A percentile compares a stretch with the other conserved stretches of the same genome.
phyloP scores from a whole-genome alignment of 768 basidiomycete species.

The Lanmaoa rubissima region DNA sequence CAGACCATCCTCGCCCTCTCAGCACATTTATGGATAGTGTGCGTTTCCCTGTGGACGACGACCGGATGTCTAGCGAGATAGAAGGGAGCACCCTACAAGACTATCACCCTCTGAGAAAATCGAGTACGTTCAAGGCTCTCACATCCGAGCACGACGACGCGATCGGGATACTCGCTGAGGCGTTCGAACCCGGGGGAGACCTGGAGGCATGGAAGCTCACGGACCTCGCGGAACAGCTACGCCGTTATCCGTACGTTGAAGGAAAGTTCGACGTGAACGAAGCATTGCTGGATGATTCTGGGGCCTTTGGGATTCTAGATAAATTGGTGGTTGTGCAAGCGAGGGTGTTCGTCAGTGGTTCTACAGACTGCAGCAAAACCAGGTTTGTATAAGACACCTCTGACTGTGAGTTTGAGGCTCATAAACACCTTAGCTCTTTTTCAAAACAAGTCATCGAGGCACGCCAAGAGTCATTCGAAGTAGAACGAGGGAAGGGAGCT shows the following conservation, averaged over 20 bases:
- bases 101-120: slow-evolving; percentile 26
- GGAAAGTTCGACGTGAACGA: slow-evolving; percentile 21
- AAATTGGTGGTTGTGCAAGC: slow-evolving; percentile 52
- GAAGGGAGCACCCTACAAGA: not conserved
- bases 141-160: slow-evolving; percentile 45
- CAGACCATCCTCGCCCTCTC: slow-evolving; percentile 44
- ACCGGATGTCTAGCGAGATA: not conserved
- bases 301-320: slow-evolving; percentile 54
- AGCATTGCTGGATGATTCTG: slow-evolving; percentile 45
- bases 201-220: slow-evolving; percentile 42
- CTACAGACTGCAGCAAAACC: slow-evolving; percentile 42
- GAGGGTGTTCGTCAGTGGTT: slow-evolving; percentile 50
- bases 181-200: slow-evolving; percentile 43
- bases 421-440: slow-evolving; percentile 40
- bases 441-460: slow-evolving; percentile 50
- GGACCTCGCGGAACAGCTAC: slow-evolving; percentile 40
- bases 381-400: slow-evolving; percentile 36
- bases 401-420: not conserved
- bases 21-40: not conserved
- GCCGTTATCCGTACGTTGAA: slow-evolving; percentile 22
- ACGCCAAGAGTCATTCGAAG: slow-evolving; percentile 30
- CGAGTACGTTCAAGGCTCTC: slow-evolving; percentile 48
- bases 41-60: slow-evolving; percentile 18
- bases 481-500: not conserved
- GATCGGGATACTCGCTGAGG: slow-evolving; percentile 39